These are phyloP conservation scores for Pneumocystis canis DNA, from an alignment of 1,139 yeast species.

Conservation along the genomic window DNA sequence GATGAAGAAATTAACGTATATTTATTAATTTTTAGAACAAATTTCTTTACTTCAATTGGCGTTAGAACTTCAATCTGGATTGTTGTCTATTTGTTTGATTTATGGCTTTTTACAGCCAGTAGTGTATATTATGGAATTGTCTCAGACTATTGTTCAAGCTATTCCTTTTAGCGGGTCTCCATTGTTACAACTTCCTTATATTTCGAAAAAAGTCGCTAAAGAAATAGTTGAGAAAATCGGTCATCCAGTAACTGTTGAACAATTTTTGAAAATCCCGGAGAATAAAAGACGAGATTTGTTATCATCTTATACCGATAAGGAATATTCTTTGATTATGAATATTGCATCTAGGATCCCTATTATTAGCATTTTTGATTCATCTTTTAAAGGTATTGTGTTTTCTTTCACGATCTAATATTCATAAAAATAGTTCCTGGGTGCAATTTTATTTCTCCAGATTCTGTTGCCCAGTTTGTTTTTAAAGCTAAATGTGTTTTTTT, in stretches of 20 bases:
- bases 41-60: conserved; percentile 38
- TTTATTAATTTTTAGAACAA: conserved; percentile 21
- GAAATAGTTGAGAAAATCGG: conserved; percentile 24
- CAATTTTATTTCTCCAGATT: conserved; percentile 52
- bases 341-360: conserved; percentile 58
- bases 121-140: conserved; percentile 46
- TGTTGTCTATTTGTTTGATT: conserved; percentile 65
- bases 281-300: conserved; percentile 42
- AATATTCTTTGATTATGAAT: conserved; percentile 37
- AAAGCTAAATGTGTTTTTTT: conserved; percentile 42
- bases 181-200: conserved; percentile 63
- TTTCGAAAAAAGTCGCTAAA: conserved; percentile 29
- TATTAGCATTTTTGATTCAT: conserved; percentile 53
- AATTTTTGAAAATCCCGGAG: conserved; percentile 43
- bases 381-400: conserved; percentile 33
- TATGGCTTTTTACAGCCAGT: conserved; percentile 63
- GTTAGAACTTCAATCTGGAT: conserved; percentile 54
- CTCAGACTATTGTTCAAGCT: conserved; percentile 67
- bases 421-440: conserved; percentile 62
- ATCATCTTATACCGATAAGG: conserved; percentile 34
- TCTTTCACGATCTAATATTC: neutral
- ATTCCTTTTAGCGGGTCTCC: conserved; percentile 44
- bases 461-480: conserved; percentile 59
- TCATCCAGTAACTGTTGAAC: conserved; percentile 45
- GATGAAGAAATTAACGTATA: neutral